Evolutionary conservation across 352 stramenopile genomes (phyloP), one percentile per base, ranked within the genome.

Genomic region (Phytopythium cucurbitacearum): DNA sequence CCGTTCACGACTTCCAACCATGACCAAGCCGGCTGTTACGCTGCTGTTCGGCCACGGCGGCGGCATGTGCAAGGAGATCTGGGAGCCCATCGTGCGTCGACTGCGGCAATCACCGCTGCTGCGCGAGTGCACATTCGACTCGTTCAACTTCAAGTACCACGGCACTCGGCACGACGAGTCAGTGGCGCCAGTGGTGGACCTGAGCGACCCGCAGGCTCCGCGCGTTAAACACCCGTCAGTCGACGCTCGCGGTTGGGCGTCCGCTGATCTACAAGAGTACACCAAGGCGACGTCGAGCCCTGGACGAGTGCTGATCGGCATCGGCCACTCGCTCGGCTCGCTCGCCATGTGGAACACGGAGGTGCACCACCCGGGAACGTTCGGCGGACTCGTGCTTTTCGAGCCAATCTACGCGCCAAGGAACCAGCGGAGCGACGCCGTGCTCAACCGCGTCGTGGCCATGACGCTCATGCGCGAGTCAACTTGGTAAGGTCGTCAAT

Each of bases 11-110:
- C 21, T 28, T 28, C 21, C 21, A 10, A 39, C 13, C 10, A 69
- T 69, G 62, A 53, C 57, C 5, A 62, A 58, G 40, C 7, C 52
- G 5, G 48, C 34, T 28, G 64, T 72, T 49, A 72, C 66, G 44
- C 48, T 78, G 41, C 48, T 83, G 35, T 80, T 83, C 51, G 63
- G 53, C 0, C 72, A 83, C 53, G 72, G 66, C 15, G 50, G 56
- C 1, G 62, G 69, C 10, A 78, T 83, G 39, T 77, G 66, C 40
- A 75, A 80, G 43, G 69, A 77, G 3, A 69, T 51, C 0, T 83
- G 72, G 72, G 46, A 71, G n/a, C 69, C 72, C 5, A 80, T 80
- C 48, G 60, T 57, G 5, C 59, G 60, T 42, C 64, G 60, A 12
- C 39, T 80, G 0, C 45, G 54, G n/a, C 48, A 50, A 21, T 59